Percentiles rank a stretch among this genome's conserved stretches.
Conservation (phyloP, 1,284 basidiomycete genomes). For the Phylloboletellus chloephorus region DNA sequence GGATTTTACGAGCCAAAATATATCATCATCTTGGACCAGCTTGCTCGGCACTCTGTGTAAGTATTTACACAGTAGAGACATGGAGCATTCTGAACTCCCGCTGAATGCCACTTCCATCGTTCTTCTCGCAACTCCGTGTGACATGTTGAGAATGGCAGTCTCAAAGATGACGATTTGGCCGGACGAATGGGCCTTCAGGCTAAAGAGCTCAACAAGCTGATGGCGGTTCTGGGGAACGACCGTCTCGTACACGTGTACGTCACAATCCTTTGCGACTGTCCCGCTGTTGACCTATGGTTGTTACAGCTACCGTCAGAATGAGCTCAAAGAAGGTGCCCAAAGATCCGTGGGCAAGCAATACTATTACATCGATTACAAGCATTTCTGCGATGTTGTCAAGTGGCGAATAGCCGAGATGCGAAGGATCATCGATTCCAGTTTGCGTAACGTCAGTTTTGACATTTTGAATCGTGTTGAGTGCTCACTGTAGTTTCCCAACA, state of each 20-base stretch:
- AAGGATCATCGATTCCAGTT: constrained; percentile 79
- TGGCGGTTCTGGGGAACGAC: constrained; percentile 82
- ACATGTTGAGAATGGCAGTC: constrained; percentile 43
- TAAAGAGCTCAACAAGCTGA: constrained; percentile 93
- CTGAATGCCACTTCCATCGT: constrained; percentile 18
- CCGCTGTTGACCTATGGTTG: constrained; percentile 7
- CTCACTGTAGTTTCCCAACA: constrained; percentile 31
- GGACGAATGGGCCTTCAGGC: constrained; percentile 81
- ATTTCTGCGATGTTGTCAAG: constrained; percentile 95
- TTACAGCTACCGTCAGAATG: constrained; percentile 74
- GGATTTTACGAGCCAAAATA: constrained; percentile 93
- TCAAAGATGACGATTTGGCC: constrained; percentile 90
- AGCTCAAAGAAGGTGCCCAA: constrained; percentile 78
- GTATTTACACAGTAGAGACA: constrained; percentile 39
- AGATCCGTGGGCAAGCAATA: constrained; percentile 81
- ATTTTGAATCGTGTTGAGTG: constrained; percentile 2
- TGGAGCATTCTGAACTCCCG: constrained; percentile 15
- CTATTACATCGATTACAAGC: constrained; percentile 94
- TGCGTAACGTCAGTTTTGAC: constrained; percentile 63
- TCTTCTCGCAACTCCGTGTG: constrained; percentile 18
- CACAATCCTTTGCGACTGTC: neutral
- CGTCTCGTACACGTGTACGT: constrained; percentile 79
- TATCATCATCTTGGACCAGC: constrained; percentile 89
- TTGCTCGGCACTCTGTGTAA: constrained; percentile 89
- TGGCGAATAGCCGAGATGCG: constrained; percentile 97